These are phyloP conservation scores for Fusarium sp. DNA, from an alignment of 2,329 filamentous ascomycete genomes.

Conservation along the genomic window DNA sequence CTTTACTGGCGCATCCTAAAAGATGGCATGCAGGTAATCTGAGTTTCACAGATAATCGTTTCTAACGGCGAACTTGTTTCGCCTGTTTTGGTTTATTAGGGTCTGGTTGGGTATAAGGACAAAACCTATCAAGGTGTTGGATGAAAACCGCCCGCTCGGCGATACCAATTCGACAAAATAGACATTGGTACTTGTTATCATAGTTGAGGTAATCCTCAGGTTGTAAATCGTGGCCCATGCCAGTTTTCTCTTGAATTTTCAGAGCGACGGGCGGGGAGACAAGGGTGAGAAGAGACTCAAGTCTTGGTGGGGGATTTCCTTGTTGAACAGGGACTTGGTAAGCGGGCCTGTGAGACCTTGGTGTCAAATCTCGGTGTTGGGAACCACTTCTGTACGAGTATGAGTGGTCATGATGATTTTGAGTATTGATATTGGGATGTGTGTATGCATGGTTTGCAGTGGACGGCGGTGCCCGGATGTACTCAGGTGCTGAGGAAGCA, in stretches of 20 bases:
- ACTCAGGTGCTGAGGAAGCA: not conserved
- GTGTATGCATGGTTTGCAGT: not conserved
- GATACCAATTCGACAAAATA: conserved; percentile 8
- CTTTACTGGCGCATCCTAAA: not conserved
- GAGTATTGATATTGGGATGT: not conserved
- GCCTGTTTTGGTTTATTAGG: not conserved
- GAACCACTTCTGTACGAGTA: not conserved
- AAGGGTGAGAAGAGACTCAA: not conserved
- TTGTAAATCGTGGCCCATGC: not conserved
- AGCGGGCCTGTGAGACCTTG: not conserved
- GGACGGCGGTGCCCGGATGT: not conserved
- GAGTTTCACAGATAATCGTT: not conserved
- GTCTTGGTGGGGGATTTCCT: not conserved
- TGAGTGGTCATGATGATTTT: not conserved
- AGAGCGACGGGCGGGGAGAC: not conserved
- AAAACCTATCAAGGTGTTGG: conserved; percentile 9
- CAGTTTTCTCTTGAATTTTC: not conserved
- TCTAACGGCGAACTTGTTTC: not conserved
- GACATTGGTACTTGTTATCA: conserved; percentile 6
- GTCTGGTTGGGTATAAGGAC: not conserved
- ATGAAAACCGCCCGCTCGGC: not conserved
- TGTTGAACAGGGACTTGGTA: not conserved
- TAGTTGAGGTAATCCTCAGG: conserved; percentile 14
- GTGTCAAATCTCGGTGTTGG: not conserved
- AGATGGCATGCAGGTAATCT: not conserved